Evolutionary conservation across 208 protist species (phyloP).

Genomic region (Trypanosoma avium): DNA sequence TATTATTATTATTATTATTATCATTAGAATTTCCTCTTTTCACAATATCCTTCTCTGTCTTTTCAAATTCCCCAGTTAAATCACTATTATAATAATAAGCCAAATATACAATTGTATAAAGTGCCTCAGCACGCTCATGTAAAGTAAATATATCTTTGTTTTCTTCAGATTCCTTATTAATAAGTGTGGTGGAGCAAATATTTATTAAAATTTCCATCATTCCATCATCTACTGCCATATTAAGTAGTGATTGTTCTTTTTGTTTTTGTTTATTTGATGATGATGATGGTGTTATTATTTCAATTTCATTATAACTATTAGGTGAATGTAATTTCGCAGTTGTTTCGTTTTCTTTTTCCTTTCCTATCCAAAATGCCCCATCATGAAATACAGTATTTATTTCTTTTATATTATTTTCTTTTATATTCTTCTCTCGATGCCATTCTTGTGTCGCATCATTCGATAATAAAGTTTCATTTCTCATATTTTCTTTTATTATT

Average conservation of each 20-base stretch:
- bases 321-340: too few relatives aligned
- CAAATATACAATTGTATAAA: constrained; percentile 9
- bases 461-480: too few relatives aligned
- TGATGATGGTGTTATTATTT: too few relatives aligned
- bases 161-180: background rate
- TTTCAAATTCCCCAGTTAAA: too few relatives aligned
- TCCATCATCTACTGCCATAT: constrained; percentile 1
- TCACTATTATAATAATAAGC: background rate
- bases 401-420: background rate
- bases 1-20: too few relatives aligned
- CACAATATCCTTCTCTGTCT: background rate
- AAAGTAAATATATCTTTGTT: constrained; percentile 5
- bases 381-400: background rate
- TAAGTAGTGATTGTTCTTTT: too few relatives aligned
- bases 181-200: background rate
- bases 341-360: background rate
- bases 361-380: too few relatives aligned
- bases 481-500: too few relatives aligned
- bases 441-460: background rate
- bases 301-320: too few relatives aligned
- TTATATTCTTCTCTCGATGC: background rate
- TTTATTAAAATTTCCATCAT: background rate
- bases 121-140: constrained; percentile 9
- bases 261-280: too few relatives aligned
- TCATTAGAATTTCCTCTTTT: too few relatives aligned